A percentile compares a stretch with the other conserved stretches of the same genome.
Evolutionary conservation across 768 basidiomycete species (phyloP).

Genomic region (Fomitopsis pulvina): DNA sequence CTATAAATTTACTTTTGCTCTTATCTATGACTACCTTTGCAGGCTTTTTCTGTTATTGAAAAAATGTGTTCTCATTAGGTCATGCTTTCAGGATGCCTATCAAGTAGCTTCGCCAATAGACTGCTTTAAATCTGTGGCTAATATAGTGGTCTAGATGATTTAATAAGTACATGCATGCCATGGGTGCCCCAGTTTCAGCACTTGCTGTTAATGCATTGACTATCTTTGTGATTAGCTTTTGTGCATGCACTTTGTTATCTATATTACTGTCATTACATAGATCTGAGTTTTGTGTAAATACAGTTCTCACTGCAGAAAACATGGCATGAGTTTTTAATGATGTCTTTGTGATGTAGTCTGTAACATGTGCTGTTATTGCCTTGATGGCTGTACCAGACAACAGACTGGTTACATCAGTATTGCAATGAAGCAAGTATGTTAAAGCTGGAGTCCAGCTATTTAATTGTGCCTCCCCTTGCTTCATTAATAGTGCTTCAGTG

Average conservation of each 20-base stretch:
- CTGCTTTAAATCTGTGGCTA: conserved; percentile 4
- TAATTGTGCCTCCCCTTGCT: conserved; percentile 27
- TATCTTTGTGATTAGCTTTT: conserved; percentile 1
- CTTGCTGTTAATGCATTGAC: conserved; percentile 4
- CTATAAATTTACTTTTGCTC: background rate
- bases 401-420: conserved; percentile 33
- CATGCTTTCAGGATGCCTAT: background rate
- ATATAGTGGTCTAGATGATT: conserved; percentile 14
- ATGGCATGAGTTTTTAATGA: conserved; percentile 32
- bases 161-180: conserved; percentile 11
- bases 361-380: conserved; percentile 30
- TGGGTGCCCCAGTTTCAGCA: conserved; percentile 10
- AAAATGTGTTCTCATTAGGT: background rate
- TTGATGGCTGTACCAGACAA: conserved; percentile 35
- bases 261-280: background rate
- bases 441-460: conserved; percentile 28
- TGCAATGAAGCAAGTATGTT: conserved; percentile 30
- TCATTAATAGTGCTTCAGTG: conserved; percentile 23
- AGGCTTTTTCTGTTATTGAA: background rate
- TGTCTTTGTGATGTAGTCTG: conserved; percentile 39
- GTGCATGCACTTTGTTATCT: background rate
- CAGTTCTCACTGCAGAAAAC: conserved; percentile 24
- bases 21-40: conserved; percentile 1
- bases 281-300: conserved; percentile 3
- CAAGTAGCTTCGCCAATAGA: conserved; percentile 8